phyloP scores from a whole-genome alignment of 228 moss, liverwort and hornwort genomes.

The Sphagnum fallax region DNA sequence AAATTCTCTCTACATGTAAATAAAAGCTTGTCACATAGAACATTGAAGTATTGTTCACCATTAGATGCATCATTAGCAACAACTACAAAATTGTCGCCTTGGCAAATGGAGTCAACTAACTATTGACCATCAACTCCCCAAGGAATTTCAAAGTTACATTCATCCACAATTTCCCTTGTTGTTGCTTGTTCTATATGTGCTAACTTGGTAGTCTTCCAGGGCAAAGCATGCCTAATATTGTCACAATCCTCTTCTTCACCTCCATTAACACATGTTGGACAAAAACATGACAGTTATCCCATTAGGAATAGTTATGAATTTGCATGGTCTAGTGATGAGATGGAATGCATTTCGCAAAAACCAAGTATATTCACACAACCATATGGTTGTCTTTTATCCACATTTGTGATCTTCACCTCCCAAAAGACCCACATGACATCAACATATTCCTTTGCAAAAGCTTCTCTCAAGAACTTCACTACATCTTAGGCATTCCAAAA shows the following conservation, averaged over 20 bases:
- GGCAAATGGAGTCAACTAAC: too few species aligned
- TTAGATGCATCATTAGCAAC: background rate
- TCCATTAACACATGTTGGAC: background rate
- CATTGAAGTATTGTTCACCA: background rate
- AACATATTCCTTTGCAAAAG: background rate
- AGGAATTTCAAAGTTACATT: too few species aligned
- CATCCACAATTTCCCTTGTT: background rate
- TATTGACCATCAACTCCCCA: too few species aligned
- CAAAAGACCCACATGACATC: background rate
- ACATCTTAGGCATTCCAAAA: background rate
- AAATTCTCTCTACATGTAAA: slow-evolving; percentile 1
- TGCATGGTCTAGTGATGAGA: background rate
- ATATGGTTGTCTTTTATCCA: background rate
- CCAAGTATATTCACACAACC: background rate
- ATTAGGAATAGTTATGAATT: background rate
- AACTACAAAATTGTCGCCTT: background rate
- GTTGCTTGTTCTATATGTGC: background rate
- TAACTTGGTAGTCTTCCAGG: background rate
- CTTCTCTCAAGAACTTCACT: background rate
- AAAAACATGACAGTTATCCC: background rate
- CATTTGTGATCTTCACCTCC: background rate
- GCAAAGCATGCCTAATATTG: background rate
- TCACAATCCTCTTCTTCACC: slow-evolving; percentile 1
- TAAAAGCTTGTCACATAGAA: background rate
- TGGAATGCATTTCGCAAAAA: background rate